Conservation (phyloP, 2,329 filamentous ascomycete genomes). For the Colletotrichum chrysophilum region DNA sequence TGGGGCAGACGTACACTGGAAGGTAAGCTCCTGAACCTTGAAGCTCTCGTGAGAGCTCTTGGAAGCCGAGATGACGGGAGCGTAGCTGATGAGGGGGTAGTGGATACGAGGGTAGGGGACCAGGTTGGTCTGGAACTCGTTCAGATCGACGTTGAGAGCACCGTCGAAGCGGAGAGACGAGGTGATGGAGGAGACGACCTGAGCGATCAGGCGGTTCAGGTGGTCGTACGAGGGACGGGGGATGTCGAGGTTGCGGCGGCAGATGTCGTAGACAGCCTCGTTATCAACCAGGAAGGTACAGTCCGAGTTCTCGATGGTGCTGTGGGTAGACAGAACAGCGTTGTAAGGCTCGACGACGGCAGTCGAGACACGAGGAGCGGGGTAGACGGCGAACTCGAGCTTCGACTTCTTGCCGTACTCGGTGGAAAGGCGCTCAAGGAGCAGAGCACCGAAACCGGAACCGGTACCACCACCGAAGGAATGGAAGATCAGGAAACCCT, state of each 20-base stretch:
- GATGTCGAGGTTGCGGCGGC: slow-evolving; percentile 74
- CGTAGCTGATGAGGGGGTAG: slow-evolving; percentile 76
- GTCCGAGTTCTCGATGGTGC: slow-evolving; percentile 79
- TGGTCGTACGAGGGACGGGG: slow-evolving; percentile 73
- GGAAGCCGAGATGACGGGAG: slow-evolving; percentile 72
- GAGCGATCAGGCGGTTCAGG: slow-evolving; percentile 74
- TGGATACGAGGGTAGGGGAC: slow-evolving; percentile 77
- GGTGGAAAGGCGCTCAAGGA: slow-evolving; percentile 74
- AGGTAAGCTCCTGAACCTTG: slow-evolving; percentile 79
- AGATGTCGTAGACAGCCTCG: slow-evolving; percentile 78
- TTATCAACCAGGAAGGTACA: slow-evolving; percentile 81
- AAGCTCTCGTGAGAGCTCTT: slow-evolving; percentile 88
- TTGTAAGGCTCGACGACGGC: slow-evolving; percentile 79
- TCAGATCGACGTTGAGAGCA: slow-evolving; percentile 75
- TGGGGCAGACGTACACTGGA: slow-evolving; percentile 67
- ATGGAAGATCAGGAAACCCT: slow-evolving; percentile 78
- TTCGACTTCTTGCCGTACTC: slow-evolving; percentile 81
- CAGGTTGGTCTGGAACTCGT: slow-evolving; percentile 81
- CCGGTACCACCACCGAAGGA: slow-evolving; percentile 77
- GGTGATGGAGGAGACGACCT: slow-evolving; percentile 78
- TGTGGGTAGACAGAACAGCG: slow-evolving; percentile 75
- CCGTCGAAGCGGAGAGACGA: slow-evolving; percentile 76
- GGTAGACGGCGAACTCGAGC: slow-evolving; percentile 77
- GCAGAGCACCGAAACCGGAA: slow-evolving; percentile 74
- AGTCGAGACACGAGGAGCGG: slow-evolving; percentile 71